Conservation (phyloP, 345 rosid genomes). For the Raphanus raphanistrum region DNA sequence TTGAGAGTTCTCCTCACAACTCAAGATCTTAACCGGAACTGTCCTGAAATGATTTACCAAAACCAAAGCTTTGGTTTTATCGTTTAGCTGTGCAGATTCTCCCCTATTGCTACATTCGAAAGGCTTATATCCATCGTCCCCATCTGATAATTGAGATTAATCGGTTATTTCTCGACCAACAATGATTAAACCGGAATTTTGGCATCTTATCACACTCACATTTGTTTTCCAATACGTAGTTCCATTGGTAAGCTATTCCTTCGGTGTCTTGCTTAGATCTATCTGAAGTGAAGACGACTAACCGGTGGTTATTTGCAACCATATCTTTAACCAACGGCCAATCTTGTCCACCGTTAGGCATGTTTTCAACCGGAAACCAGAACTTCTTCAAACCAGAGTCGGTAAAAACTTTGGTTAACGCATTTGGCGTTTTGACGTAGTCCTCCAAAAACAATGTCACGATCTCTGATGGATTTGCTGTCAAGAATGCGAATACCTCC, state of each 20-base stretch:
- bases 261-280: conserved; percentile 48
- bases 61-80: conserved; percentile 51
- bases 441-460: conserved; percentile 61
- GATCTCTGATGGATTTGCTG: conserved; percentile 53
- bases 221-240: conserved; percentile 55
- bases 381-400: conserved; percentile 55
- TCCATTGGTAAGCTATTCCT: conserved; percentile 69
- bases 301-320: conserved; percentile 48
- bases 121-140: conserved; percentile 40
- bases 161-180: conserved; percentile 8
- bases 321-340: conserved; percentile 59
- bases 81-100: conserved; percentile 48
- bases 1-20: conserved; percentile 50
- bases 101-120: conserved; percentile 44
- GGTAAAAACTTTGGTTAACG: conserved; percentile 49
- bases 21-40: conserved; percentile 32
- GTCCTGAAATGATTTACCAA: conserved; percentile 51
- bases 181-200: neutral
- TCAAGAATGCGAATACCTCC: conserved; percentile 52
- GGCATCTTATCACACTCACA: conserved; percentile 37
- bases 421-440: conserved; percentile 54
- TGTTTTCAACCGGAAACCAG: conserved; percentile 55
- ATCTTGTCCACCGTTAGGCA: conserved; percentile 53
- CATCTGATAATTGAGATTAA: conserved; percentile 39
- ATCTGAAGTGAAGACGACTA: conserved; percentile 55